Percentiles rank a stretch among this genome's conserved stretches.
phyloP scores from a whole-genome alignment of 306 rosid species.

The Dryas alaskensis region DNA sequence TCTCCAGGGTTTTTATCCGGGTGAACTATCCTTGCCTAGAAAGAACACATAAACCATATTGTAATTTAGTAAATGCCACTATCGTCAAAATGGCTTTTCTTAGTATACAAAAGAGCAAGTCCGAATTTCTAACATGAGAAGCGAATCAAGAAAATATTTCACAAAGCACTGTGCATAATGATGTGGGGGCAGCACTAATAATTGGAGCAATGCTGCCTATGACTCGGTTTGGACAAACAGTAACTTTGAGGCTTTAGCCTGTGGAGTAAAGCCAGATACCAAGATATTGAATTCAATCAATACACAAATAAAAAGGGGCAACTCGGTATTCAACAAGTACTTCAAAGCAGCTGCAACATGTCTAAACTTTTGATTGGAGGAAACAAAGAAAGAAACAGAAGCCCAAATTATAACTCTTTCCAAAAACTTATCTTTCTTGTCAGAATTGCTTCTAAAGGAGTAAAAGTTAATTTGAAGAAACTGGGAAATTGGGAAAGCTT shows the following conservation, averaged over 20 bases:
- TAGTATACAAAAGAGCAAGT: not conserved
- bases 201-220: not conserved
- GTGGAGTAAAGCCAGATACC: not conserved
- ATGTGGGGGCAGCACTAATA: not conserved
- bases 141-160: not conserved
- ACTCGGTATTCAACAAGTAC: not conserved
- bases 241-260: not conserved
- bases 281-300: not conserved
- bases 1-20: constrained; percentile 97
- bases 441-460: not conserved
- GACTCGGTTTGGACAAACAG: not conserved
- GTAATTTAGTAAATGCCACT: not conserved
- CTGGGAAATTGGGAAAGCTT: not conserved
- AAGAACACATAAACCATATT: constrained; percentile 10
- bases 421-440: not conserved
- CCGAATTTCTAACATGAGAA: not conserved
- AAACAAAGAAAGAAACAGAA: not conserved
- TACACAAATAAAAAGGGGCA: not conserved
- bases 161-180: not conserved
- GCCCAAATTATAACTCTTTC: not conserved
- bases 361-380: not conserved
- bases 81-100: not conserved
- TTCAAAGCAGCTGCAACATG: not conserved
- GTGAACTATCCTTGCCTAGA: constrained; percentile 87
- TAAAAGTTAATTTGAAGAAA: not conserved